Evolutionary conservation across 129 eudicot species (phyloP).

Genomic region (Helianthus annuus): DNA sequence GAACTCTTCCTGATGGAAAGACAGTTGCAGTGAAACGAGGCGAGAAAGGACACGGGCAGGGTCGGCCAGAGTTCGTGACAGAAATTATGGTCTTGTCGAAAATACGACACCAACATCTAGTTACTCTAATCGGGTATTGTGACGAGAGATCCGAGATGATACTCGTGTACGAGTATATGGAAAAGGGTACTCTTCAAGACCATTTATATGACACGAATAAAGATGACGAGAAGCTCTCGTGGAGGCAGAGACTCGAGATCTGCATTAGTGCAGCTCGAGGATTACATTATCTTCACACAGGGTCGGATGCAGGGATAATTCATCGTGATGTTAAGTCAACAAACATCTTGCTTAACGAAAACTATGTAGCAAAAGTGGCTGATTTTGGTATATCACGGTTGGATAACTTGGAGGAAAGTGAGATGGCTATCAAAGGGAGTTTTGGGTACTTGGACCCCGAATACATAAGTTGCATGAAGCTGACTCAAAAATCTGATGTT

Average conservation of each 20-base stretch:
- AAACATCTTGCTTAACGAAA: slow-evolving; percentile 59
- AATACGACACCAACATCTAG: slow-evolving; percentile 62
- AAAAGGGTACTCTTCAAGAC: slow-evolving; percentile 62
- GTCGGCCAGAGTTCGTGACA: slow-evolving; percentile 56
- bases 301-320: slow-evolving; percentile 49
- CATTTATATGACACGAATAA: slow-evolving; percentile 40
- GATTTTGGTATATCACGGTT: slow-evolving; percentile 64
- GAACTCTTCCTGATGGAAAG: slow-evolving; percentile 42
- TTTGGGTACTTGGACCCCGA: slow-evolving; percentile 77
- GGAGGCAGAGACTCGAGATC: slow-evolving; percentile 62
- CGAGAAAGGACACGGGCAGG: slow-evolving; percentile 55
- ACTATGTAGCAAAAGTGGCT: slow-evolving; percentile 57
- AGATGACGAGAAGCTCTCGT: slow-evolving; percentile 35
- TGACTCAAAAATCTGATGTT: slow-evolving; percentile 65
- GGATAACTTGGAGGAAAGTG: slow-evolving; percentile 38
- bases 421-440: slow-evolving; percentile 52
- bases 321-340: slow-evolving; percentile 81
- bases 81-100: slow-evolving; percentile 57
- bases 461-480: slow-evolving; percentile 45
- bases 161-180: slow-evolving; percentile 72
- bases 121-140: slow-evolving; percentile 67
- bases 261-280: slow-evolving; percentile 68
- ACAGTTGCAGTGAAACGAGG: slow-evolving; percentile 66
- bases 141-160: slow-evolving; percentile 64
- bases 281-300: slow-evolving; percentile 62